Conservation (phyloP, 192 early-diverging fungal species). For the Mortierella alpina region DNA sequence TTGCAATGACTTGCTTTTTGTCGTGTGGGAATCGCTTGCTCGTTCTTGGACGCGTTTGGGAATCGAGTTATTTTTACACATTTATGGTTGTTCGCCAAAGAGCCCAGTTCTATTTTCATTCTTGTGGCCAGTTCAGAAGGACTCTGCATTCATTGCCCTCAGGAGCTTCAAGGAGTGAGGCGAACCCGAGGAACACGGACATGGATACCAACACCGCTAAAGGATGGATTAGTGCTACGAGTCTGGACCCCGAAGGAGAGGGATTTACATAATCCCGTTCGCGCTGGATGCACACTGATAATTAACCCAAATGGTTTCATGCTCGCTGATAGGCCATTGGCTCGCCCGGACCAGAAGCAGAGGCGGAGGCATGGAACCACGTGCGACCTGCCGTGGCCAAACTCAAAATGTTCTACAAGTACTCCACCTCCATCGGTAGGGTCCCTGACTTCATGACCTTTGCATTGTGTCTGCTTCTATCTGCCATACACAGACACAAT, state of each 20-base stretch:
- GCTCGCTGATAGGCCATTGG: conserved; percentile 76
- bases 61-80: conserved; percentile 3
- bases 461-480: background rate
- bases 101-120: conserved; percentile 20
- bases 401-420: conserved; percentile 85
- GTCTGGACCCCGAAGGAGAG: too few species aligned
- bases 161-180: too few species aligned
- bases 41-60: background rate
- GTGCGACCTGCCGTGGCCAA: conserved; percentile 84
- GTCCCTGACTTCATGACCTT: background rate
- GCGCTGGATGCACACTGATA: background rate
- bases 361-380: conserved; percentile 89
- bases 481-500: background rate
- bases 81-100: background rate
- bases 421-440: conserved; percentile 80
- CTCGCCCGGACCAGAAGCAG: conserved; percentile 83
- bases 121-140: background rate
- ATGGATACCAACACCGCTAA: too few species aligned
- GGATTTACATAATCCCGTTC: too few species aligned
- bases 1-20: too few species aligned
- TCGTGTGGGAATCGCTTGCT: too few species aligned
- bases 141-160: background rate
- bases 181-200: too few species aligned
- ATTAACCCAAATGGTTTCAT: conserved; percentile 43
- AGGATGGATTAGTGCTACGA: too few species aligned